phyloP scores from a whole-genome alignment of 305 asterid species.

The Plantago coronopus region DNA sequence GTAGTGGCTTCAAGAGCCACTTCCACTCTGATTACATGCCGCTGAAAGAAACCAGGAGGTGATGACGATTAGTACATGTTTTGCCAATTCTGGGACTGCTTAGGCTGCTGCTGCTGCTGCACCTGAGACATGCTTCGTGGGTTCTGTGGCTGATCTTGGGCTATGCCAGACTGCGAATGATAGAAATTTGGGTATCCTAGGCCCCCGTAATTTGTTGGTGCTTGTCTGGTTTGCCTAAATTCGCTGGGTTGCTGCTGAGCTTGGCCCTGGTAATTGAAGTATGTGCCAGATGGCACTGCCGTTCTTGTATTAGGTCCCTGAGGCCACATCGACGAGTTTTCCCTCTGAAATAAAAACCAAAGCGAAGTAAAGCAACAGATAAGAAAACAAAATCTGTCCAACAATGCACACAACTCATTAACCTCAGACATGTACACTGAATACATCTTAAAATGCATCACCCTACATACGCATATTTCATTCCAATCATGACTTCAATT shows the following conservation, averaged over 20 bases:
- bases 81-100: constrained; percentile 79
- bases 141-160: constrained; percentile 68
- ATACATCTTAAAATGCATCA: background rate
- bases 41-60: constrained; percentile 40
- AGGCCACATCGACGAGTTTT: constrained; percentile 67
- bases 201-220: constrained; percentile 57
- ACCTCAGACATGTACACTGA: too few species aligned
- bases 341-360: constrained; percentile 44
- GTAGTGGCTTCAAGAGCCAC: constrained; percentile 35
- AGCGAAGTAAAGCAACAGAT: background rate
- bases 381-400: background rate
- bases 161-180: constrained; percentile 59
- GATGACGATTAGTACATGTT: constrained; percentile 58
- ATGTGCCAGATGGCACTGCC: constrained; percentile 57
- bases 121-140: constrained; percentile 67
- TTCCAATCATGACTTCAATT: too few species aligned
- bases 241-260: constrained; percentile 64
- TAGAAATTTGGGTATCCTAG: constrained; percentile 67
- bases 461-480: too few species aligned
- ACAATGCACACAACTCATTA: background rate
- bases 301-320: constrained; percentile 76
- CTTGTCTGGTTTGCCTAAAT: constrained; percentile 69
- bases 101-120: constrained; percentile 70
- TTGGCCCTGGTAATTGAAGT: constrained; percentile 57
- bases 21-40: constrained; percentile 38